phyloP scores from a whole-genome alignment of 2,329 filamentous ascomycete genomes.

The Stagonosporopsis vannaccii region DNA sequence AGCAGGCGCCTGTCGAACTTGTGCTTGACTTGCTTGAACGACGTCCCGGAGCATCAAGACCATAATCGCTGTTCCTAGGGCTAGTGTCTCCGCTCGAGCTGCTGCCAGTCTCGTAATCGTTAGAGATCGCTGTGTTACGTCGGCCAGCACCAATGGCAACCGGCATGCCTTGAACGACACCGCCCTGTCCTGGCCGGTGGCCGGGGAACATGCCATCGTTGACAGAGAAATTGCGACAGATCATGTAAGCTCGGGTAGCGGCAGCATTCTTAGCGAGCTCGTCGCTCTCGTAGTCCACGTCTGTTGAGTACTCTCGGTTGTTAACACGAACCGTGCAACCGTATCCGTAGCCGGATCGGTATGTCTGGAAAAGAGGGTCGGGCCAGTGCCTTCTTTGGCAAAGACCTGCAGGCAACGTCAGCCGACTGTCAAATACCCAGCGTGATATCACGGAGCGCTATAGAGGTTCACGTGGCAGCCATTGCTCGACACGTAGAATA shows the following conservation, averaged over 20 bases:
- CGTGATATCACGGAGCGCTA: not conserved
- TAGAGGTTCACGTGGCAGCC: not conserved
- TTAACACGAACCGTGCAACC: constrained; percentile 94
- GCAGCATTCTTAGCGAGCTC: constrained; percentile 88
- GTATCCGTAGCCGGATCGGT: constrained; percentile 76
- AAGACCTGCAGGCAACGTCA: constrained; percentile 68
- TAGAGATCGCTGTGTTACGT: constrained; percentile 55
- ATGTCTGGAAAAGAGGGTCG: constrained; percentile 87
- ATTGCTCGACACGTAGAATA: not conserved
- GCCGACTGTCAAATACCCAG: constrained; percentile 24
- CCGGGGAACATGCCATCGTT: constrained; percentile 87
- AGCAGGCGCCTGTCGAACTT: constrained; percentile 40
- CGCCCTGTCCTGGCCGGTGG: constrained; percentile 61
- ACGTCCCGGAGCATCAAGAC: constrained; percentile 48
- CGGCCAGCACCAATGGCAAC: constrained; percentile 70
- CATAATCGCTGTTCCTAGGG: constrained; percentile 57
- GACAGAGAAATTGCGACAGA: constrained; percentile 95
- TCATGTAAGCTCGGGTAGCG: constrained; percentile 95
- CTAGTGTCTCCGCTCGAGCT: constrained; percentile 64
- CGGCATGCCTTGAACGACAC: constrained; percentile 66
- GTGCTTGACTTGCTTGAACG: constrained; percentile 46
- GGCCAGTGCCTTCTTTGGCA: constrained; percentile 94
- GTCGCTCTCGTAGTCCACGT: constrained; percentile 82
- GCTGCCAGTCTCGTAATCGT: constrained; percentile 60
- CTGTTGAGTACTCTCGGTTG: constrained; percentile 94